phyloP scores from a whole-genome alignment of 1,284 basidiomycete species.

The Naganishia liquefaciens region DNA sequence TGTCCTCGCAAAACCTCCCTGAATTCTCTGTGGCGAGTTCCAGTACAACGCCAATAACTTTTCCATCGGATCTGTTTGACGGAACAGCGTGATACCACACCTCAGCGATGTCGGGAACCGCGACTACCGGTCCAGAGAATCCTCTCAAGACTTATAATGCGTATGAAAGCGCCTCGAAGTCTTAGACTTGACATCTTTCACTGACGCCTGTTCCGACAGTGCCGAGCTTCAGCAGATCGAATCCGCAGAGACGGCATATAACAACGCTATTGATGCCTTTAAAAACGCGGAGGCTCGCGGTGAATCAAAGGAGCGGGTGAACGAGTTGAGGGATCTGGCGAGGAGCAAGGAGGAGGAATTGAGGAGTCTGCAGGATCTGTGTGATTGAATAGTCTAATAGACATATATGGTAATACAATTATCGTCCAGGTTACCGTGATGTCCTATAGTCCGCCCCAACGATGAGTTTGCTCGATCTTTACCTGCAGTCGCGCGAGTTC shows the following conservation, averaged over 20 bases:
- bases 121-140: slow-evolving; percentile 23
- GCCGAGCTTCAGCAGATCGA: slow-evolving; percentile 14
- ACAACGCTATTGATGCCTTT: slow-evolving; percentile 12
- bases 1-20: too few relatives aligned
- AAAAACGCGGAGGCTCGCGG: slow-evolving; percentile 19
- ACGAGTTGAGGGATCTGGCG: slow-evolving; percentile 22
- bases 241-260: slow-evolving; percentile 10
- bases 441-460: slow-evolving; percentile 7
- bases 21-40: too few relatives aligned
- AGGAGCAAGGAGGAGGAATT: slow-evolving; percentile 26
- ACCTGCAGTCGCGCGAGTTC: slow-evolving; percentile 10
- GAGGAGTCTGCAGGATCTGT: slow-evolving; percentile 27
- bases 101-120: slow-evolving; percentile 1
- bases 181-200: background rate
- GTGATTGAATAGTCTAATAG: slow-evolving; percentile 17
- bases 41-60: too few relatives aligned
- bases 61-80: too few relatives aligned
- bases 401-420: background rate
- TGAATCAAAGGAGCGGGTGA: slow-evolving; percentile 17
- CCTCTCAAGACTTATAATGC: too few relatives aligned
- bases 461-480: background rate
- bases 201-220: background rate
- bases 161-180: too few relatives aligned
- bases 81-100: background rate
- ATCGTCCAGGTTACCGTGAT: background rate